Evolutionary conservation across 2,329 filamentous ascomycete genomes (phyloP), one percentile per base, ranked within the genome.

Genomic region (Pochonia chlamydosporia): DNA sequence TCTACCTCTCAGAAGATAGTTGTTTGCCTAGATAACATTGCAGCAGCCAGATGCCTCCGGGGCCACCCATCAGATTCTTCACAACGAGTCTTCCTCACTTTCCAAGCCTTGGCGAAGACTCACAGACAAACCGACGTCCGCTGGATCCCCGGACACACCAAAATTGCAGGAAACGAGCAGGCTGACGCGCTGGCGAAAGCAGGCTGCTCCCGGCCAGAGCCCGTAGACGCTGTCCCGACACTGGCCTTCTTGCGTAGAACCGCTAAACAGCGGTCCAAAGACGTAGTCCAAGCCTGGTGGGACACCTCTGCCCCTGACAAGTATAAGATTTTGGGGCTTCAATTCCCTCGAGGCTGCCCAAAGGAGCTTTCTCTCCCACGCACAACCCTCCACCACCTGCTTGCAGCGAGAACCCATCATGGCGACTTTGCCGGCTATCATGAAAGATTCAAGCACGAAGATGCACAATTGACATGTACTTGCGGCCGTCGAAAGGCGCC

Each of bases 51-150:
- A 33, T 11, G 30, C 30, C 30, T 33, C n/a, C n/a, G n/a, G n/a
- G n/a, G 9, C 11, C 14, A 33, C 30, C 11, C 30, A 10, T 33
- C 42, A 8, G 52, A 54, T 44, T 53, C 49, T 24, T 54, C 47
- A 23, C 31, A 55, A 47, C 43, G 44, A n/a, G 45, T 48, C 35
- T 52, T 56, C 36, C 47, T 55, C 21, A 21, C n/a, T 13, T 46
- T 46, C 18, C 44, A 50, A 25, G 42, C 40, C 37, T 25, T 49
- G 5, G 43, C 25, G 16, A 40, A n/a, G 40, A 43, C 41, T n/a
- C 39, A 51, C 31, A 26, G 40, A 26, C 35, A 21, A 18, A 40
- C 36, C 5, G 16, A 40, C 21, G 36, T 39, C 40, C 45, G 46
- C 24, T 52, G 40, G 48, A 41, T 46, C 25, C 50, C 48, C 18